Percentiles rank a stretch among this genome's conserved stretches.
Evolutionary conservation across 1,139 yeast species (phyloP).

Genomic region (Debaryomyces nepalensis): DNA sequence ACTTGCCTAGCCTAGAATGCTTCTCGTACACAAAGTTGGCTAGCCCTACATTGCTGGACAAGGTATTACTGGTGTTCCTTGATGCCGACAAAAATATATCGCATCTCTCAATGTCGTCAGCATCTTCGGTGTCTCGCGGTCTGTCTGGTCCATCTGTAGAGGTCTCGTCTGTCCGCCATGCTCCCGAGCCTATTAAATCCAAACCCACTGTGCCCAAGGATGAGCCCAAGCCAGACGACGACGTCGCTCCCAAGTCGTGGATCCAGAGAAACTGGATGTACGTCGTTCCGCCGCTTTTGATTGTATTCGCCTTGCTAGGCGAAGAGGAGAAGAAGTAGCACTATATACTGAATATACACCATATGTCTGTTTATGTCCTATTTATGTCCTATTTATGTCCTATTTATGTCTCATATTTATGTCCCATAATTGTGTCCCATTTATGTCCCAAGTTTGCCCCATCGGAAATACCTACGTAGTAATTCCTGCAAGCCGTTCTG

Average conservation of each 20-base stretch:
- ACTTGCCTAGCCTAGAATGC: conserved; percentile 35
- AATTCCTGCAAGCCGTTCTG: too few relatives aligned
- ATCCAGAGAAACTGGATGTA: conserved; percentile 61
- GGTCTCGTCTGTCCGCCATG: neutral
- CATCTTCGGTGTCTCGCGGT: neutral
- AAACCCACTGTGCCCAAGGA: conserved; percentile 6
- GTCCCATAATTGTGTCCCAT: neutral
- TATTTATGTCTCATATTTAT: neutral
- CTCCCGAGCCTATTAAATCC: conserved; percentile 4
- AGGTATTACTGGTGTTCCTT: conserved; percentile 6
- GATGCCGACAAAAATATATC: conserved; percentile 3
- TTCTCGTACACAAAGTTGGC: conserved; percentile 26
- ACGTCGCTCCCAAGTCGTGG: conserved; percentile 48
- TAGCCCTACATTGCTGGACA: conserved; percentile 5
- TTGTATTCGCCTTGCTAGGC: conserved; percentile 35
- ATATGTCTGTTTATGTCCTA: neutral
- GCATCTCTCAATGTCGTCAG: conserved; percentile 6
- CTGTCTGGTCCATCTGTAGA: neutral
- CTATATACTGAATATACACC: neutral
- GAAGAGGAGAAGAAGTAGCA: conserved; percentile 24
- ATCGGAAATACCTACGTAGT: too few relatives aligned
- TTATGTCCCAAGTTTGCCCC: too few relatives aligned
- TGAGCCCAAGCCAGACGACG: conserved; percentile 25
- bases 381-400: neutral
- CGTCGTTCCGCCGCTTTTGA: conserved; percentile 46